Evolutionary conservation across 106 monocot species (phyloP).

Genomic region (Dioscorea zingiberensis): DNA sequence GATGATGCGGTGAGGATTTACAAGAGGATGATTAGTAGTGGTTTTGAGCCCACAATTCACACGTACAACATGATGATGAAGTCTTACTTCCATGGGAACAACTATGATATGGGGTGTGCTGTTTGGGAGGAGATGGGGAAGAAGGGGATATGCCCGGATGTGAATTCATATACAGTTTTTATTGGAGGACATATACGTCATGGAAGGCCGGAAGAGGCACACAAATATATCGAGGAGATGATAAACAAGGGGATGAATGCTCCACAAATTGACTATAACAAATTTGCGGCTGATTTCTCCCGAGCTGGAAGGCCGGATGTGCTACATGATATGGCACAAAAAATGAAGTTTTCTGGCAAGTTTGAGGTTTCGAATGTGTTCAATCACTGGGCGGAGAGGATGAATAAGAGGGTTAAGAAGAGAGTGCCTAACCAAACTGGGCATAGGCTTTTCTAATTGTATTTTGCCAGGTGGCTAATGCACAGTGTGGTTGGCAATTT

Average conservation of each 20-base stretch:
- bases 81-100: constrained; percentile 54
- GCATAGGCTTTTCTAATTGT: constrained; percentile 17
- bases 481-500: no score
- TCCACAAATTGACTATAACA: constrained; percentile 85
- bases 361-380: constrained; percentile 54
- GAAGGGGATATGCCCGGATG: constrained; percentile 87
- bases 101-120: constrained; percentile 64
- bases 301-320: constrained; percentile 61
- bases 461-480: neutral
- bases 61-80: constrained; percentile 98
- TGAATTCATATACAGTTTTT: constrained; percentile 82
- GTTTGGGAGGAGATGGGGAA: constrained; percentile 85
- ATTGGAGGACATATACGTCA: constrained; percentile 77
- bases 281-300: constrained; percentile 69
- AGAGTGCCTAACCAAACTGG: constrained; percentile 33
- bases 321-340: constrained; percentile 67
- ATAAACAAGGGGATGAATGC: constrained; percentile 83
- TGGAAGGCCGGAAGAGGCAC: constrained; percentile 64
- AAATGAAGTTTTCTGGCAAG: constrained; percentile 68
- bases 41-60: constrained; percentile 68
- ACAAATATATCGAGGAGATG: constrained; percentile 78
- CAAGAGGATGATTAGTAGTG: constrained; percentile 81
- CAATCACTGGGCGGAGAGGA: constrained; percentile 60
- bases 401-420: constrained; percentile 48
- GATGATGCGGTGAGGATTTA: constrained; percentile 75